Conservation (phyloP, 2,329 filamentous ascomycete species). For the Fusarium concolor region DNA sequence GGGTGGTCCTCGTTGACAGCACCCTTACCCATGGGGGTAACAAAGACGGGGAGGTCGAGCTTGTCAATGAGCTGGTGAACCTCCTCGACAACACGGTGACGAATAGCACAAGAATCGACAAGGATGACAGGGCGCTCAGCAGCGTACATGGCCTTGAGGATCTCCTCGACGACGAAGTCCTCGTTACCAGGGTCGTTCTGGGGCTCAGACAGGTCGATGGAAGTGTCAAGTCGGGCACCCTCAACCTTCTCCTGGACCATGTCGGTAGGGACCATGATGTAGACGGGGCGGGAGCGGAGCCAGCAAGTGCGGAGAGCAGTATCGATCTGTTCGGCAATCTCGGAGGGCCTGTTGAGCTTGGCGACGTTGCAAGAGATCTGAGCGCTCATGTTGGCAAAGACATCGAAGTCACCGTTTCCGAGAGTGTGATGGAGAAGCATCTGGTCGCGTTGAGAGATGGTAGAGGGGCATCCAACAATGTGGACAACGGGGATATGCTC, state of each 20-base stretch:
- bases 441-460: constrained; percentile 59
- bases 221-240: constrained; percentile 75
- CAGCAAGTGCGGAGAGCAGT: constrained; percentile 80
- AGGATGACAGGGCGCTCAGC: constrained; percentile 83
- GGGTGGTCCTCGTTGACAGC: constrained; percentile 80
- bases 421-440: constrained; percentile 75
- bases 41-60: constrained; percentile 82
- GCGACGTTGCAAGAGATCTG: constrained; percentile 78
- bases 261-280: constrained; percentile 85
- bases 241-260: constrained; percentile 82
- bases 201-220: constrained; percentile 74
- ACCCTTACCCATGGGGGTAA: constrained; percentile 92
- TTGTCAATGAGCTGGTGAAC: constrained; percentile 78
- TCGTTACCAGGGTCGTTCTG: constrained; percentile 77
- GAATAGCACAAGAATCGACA: constrained; percentile 84
- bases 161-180: constrained; percentile 83
- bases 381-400: constrained; percentile 82
- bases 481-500: constrained; percentile 79
- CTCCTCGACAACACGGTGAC: constrained; percentile 78
- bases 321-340: constrained; percentile 82
- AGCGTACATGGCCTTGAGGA: constrained; percentile 77
- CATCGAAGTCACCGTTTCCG: constrained; percentile 82
- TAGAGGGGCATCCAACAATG: constrained; percentile 68
- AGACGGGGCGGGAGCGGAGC: constrained; percentile 80
- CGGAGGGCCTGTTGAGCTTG: constrained; percentile 75